Percentiles rank a stretch among this genome's conserved stretches.
phyloP scores from a whole-genome alignment of 208 protist species.

The Trichomonas tenax region DNA sequence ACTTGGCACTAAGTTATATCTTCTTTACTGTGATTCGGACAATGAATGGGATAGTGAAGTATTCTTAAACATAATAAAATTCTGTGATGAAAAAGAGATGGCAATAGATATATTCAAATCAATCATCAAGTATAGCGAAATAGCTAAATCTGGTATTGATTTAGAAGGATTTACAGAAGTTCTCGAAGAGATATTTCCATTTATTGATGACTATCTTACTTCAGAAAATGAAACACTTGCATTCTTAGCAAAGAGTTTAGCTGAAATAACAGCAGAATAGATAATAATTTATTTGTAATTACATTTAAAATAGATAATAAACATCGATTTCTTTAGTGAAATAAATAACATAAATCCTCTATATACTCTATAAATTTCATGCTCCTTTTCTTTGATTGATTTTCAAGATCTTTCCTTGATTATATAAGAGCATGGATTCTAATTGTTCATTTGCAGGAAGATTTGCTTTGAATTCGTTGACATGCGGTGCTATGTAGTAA shows the following conservation, averaged over 20 bases:
- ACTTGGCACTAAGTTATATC: background rate
- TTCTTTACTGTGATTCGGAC: background rate
- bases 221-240: background rate
- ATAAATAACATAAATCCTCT: no score
- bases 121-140: background rate
- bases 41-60: background rate
- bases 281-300: no score
- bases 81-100: background rate
- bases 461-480: no score
- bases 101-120: background rate
- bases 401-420: no score
- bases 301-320: no score
- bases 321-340: no score
- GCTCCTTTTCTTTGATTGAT: no score
- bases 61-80: background rate
- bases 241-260: background rate
- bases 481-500: no score
- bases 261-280: background rate
- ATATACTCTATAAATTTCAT: no score
- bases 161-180: background rate
- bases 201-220: background rate
- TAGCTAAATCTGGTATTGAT: background rate
- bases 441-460: no score
- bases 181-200: background rate
- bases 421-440: no score